Conservation (phyloP, 495 filamentous ascomycete genomes). For the Podospora conica region DNA sequence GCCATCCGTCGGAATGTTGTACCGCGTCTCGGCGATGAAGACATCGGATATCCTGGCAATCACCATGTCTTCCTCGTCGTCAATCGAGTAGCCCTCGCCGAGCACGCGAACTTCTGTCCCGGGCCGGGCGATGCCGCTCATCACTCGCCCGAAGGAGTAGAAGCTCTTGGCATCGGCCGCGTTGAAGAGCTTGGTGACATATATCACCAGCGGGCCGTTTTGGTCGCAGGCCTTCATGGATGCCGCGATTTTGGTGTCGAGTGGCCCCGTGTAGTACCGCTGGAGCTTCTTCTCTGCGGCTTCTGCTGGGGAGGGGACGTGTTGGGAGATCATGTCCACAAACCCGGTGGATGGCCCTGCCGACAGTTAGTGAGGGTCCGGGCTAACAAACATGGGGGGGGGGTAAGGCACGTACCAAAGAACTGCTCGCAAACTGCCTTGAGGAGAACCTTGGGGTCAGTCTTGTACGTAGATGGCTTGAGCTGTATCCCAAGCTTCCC, state of each 20-base stretch:
- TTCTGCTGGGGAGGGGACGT: constrained; percentile 81
- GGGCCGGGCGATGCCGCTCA: constrained; percentile 86
- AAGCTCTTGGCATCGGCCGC: constrained; percentile 82
- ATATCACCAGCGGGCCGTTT: constrained; percentile 83
- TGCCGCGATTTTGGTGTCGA: constrained; percentile 76
- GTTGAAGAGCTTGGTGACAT: constrained; percentile 89
- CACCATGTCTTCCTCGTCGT: constrained; percentile 98
- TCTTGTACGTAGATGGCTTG: constrained; percentile 86
- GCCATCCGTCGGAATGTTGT: constrained; percentile 84
- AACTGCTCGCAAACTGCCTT: constrained; percentile 91
- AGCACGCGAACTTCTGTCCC: constrained; percentile 82
- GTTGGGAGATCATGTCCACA: constrained; percentile 89
- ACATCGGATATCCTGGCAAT: constrained; percentile 81
- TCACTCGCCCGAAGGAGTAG: constrained; percentile 80
- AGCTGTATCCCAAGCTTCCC: constrained; percentile 72
- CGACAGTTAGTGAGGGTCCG: constrained; percentile 2
- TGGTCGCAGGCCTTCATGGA: constrained; percentile 78
- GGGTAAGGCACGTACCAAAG: constrained; percentile 52
- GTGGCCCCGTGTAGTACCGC: constrained; percentile 88
- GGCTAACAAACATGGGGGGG: not conserved
- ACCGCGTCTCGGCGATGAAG: constrained; percentile 89
- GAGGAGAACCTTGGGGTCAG: constrained; percentile 82
- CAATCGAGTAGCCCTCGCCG: constrained; percentile 90
- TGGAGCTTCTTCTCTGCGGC: constrained; percentile 71
- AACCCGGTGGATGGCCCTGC: constrained; percentile 66